Evolutionary conservation across 208 protist genomes (phyloP).

Genomic region (Wallacemonas collosoma): DNA sequence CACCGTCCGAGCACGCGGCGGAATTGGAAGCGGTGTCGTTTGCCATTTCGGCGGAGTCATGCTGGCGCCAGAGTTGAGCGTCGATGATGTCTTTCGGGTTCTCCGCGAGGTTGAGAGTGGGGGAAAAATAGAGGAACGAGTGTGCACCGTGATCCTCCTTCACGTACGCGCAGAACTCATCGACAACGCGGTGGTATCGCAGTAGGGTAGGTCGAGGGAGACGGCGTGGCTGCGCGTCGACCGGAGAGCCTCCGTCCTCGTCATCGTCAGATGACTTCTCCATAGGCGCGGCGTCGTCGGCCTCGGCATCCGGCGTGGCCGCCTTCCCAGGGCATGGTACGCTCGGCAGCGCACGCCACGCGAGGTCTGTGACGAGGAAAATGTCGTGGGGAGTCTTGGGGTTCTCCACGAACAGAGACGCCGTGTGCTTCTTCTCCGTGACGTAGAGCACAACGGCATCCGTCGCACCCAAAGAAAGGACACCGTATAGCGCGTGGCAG

Average conservation of each 20-base stretch:
- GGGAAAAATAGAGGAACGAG: constrained; percentile 72
- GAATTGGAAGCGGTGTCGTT: neutral
- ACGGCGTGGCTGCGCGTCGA: neutral
- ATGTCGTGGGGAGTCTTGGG: constrained; percentile 33
- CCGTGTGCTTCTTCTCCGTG: constrained; percentile 35
- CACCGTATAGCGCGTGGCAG: constrained; percentile 74
- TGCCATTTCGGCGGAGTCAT: neutral
- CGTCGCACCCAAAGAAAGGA: constrained; percentile 47
- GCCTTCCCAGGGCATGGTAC: constrained; percentile 4
- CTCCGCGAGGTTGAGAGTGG: constrained; percentile 63
- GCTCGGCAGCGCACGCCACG: constrained; percentile 58
- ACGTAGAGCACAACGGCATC: constrained; percentile 74
- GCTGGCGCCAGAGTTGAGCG: neutral
- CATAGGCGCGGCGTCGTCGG: constrained; percentile 5
- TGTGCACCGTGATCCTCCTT: constrained; percentile 24
- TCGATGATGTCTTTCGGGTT: constrained; percentile 48
- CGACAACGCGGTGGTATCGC: constrained; percentile 56
- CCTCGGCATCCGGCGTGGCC: neutral
- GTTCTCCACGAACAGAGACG: constrained; percentile 21
- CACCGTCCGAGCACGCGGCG: neutral
- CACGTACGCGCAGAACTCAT: constrained; percentile 49
- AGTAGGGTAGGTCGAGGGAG: constrained; percentile 38
- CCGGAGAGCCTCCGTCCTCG: constrained; percentile 11
- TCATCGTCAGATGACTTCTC: constrained; percentile 5
- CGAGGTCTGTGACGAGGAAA: constrained; percentile 47